Conservation (phyloP, 352 stramenopile genomes). For the Phytopythium vexans region DNA sequence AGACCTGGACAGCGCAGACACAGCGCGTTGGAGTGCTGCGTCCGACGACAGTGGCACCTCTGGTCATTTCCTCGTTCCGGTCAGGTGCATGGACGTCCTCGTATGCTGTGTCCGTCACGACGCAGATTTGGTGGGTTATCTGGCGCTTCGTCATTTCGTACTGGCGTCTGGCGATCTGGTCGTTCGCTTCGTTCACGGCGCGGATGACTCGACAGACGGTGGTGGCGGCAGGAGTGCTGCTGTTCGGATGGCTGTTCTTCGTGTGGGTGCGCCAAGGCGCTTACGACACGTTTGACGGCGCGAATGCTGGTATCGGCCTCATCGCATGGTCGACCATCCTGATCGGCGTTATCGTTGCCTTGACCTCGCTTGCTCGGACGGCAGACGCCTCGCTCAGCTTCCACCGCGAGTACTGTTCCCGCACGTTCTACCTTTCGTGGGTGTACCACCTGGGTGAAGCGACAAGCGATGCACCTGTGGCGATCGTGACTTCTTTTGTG, state of each 20-base stretch:
- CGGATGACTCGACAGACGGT: slow-evolving; percentile 2
- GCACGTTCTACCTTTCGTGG: slow-evolving; percentile 16
- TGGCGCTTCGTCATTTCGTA: slow-evolving; percentile 20
- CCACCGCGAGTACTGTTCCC: slow-evolving; percentile 17
- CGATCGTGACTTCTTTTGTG: slow-evolving; percentile 12
- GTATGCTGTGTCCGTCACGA: slow-evolving; percentile 13
- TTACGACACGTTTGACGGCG: slow-evolving; percentile 23
- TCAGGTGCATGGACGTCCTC: slow-evolving; percentile 5
- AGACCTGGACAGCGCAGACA: slow-evolving; percentile 13
- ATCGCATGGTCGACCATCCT: slow-evolving; percentile 24
- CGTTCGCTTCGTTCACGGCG: slow-evolving; percentile 1
- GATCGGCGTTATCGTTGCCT: slow-evolving; percentile 9
- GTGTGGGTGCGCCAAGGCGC: slow-evolving; percentile 16
- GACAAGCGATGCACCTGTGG: slow-evolving; percentile 5
- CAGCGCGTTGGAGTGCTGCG: slow-evolving; percentile 16
- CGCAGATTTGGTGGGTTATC: slow-evolving; percentile 16
- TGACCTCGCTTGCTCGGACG: slow-evolving; percentile 7
- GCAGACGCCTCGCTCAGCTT: slow-evolving; percentile 14
- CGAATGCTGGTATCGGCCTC: slow-evolving; percentile 17
- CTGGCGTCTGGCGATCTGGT: slow-evolving; percentile 14
- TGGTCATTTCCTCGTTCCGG: slow-evolving; percentile 12
- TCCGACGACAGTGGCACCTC: slow-evolving; percentile 7
- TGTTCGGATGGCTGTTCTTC: slow-evolving; percentile 12
- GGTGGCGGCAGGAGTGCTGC: slow-evolving; percentile 4
- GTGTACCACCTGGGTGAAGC: slow-evolving; percentile 17